Evolutionary conservation across 2,329 filamentous ascomycete species (phyloP), one percentile per base, ranked within the genome.

Genomic region (Curvularia verruculosa): DNA sequence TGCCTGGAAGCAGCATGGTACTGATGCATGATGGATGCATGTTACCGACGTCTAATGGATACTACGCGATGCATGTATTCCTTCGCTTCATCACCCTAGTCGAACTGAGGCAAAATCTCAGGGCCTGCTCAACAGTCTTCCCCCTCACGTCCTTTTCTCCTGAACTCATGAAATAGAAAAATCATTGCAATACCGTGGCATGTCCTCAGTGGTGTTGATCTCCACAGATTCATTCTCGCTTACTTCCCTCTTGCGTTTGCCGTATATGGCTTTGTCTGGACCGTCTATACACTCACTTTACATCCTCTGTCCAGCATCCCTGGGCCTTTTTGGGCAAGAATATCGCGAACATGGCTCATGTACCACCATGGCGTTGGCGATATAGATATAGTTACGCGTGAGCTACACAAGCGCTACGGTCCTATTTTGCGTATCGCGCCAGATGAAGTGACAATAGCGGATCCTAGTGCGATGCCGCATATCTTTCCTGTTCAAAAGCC

Each of bases 361-460:
- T 63, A 65, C 28, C 62, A 58, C 21, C 60, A 62, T 31, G 59
- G 60, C 23, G 41, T 31, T n/a, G 67, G 67, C 3, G 67, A 71
- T 39, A 50, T 68, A 3, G 64, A 71, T n/a, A 43, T 58, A 3
- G 29, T 37, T 6, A 55, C 63, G 28, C 43, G 58, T 5, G 24
- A 41, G 6, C 56, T 70, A 0, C 68, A 71, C 24, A 13, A 60
- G 15, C 26, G 55, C 39, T 63, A 68, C 43, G 81, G 82, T 5
- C 71, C 75, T 0, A 75, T 84, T 1, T 77, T 84, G n/a, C 79
- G 82, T 5, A 69, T 82, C 39, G 76, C 75, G 2, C 81, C 67
- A 5, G 76, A 81, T 50, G 80, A 83, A 43, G 53, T 69, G 3
- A 56, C 59, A 0, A 60, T 58, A 21, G 54, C 55, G 13, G 61